These are phyloP conservation scores for Fraxinus sp. DNA, from an alignment of 305 asterid species.

Conservation along the genomic window DNA sequence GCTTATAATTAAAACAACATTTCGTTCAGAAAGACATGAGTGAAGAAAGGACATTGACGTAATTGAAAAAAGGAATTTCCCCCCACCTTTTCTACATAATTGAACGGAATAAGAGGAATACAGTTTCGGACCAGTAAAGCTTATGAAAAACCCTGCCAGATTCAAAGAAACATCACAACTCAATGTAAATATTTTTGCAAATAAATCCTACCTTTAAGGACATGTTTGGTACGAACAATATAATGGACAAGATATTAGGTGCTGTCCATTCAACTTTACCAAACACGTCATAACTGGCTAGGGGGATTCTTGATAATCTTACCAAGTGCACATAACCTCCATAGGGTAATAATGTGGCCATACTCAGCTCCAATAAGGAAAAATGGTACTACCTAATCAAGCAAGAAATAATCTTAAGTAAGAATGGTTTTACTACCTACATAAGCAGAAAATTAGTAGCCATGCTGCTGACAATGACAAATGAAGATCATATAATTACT, in stretches of 20 bases:
- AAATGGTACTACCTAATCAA: constrained; percentile 63
- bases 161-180: not conserved
- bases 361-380: constrained; percentile 83
- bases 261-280: not conserved
- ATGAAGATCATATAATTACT: constrained; percentile 27
- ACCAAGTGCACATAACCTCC: constrained; percentile 88
- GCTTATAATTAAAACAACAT: constrained; percentile 21
- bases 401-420: constrained; percentile 32
- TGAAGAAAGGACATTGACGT: not conserved
- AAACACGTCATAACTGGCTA: not conserved
- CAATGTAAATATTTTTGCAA: not conserved
- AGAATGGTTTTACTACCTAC: constrained; percentile 55
- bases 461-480: not conserved
- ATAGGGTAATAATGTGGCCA: constrained; percentile 72
- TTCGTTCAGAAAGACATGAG: not conserved
- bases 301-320: constrained; percentile 16
- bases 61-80: not conserved
- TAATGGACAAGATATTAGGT: not conserved
- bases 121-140: constrained; percentile 73
- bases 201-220: not conserved
- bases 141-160: constrained; percentile 65
- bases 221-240: not conserved
- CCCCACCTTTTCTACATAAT: constrained; percentile 59
- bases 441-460: constrained; percentile 7
- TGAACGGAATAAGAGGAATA: constrained; percentile 54